Base-by-base conservation (phyloP, 345 rosid genomes). In the Litchi chinensis region DNA sequence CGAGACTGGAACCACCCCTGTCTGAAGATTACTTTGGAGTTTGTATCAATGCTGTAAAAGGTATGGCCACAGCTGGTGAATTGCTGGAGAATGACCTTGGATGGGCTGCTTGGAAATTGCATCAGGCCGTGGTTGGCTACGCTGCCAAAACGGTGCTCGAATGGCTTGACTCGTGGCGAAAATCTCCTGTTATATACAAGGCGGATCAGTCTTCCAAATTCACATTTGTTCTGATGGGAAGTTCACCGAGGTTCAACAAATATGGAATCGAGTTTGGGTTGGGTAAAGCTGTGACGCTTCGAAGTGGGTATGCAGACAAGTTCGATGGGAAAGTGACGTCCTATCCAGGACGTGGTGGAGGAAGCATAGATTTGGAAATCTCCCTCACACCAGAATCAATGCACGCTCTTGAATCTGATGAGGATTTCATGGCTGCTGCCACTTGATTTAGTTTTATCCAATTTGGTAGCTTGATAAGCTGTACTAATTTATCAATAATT, bases 211-310 rank as follows among this genome's bases (percentile, higher is more conserved):
- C 73, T 60, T 90, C 90, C 60, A 88, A 89, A 72, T 87, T 88
- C 0, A 6, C 63, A 66, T 87, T 85, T 48, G 80, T 93, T 72
- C 78, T 91, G 91, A 87, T 92, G 85, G 97, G 95, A 74, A 91
- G 98, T 78, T 95, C 97, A 0, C 98, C 97, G 8, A 83, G 95
- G 79, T 95, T 95, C 79, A 65, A 95, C 79, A 93, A 82, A 84
- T 95, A 93, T 3, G 97, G 97, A n/a, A 82, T 73, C 56, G 93
- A 93, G 46, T 95, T 93, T 68, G 98, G 97, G 46, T 60, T 93
- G 85, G 97, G 97, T 39, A 92, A 93, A 83, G 94, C 91, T 10
- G 16, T 89, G 82, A 83, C 92, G 8, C 88, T 91, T 70, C 82
- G 95, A 28, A 90, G 98, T 41, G 97, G 97, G 0, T 90, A 90